Conservation (phyloP, 1,284 basidiomycete species). For the Ustilago shanxiensis region DNA sequence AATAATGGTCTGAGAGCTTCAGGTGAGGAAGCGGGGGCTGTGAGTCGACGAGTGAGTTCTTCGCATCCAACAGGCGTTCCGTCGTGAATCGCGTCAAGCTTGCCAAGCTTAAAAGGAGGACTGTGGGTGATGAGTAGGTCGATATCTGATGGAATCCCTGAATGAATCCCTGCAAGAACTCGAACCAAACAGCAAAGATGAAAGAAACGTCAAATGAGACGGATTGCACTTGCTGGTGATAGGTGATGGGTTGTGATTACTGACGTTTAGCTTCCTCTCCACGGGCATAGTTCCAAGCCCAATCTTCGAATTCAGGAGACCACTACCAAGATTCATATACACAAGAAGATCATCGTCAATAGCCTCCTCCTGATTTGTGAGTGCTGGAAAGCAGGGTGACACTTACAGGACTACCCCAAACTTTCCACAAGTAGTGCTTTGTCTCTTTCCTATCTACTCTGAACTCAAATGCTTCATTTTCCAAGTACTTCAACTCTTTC, state of each 20-base stretch:
- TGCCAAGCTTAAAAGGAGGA: slow-evolving; percentile 29
- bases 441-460: slow-evolving; percentile 20
- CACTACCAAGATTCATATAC: slow-evolving; percentile 14
- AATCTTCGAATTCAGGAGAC: slow-evolving; percentile 46
- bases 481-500: slow-evolving; percentile 23
- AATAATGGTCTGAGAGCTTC: slow-evolving; percentile 34
- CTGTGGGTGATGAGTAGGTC: slow-evolving; percentile 55
- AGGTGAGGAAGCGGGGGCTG: not conserved
- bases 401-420: slow-evolving; percentile 47
- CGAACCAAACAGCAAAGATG: not conserved
- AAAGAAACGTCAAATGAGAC: too few relatives aligned
- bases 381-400: not conserved
- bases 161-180: slow-evolving; percentile 10
- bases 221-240: too few relatives aligned
- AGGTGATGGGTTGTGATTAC: too few relatives aligned
- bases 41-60: slow-evolving; percentile 35
- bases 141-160: slow-evolving; percentile 21
- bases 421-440: slow-evolving; percentile 30
- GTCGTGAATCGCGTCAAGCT: slow-evolving; percentile 35
- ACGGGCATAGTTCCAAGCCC: slow-evolving; percentile 56
- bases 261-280: slow-evolving; percentile 14
- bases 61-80: slow-evolving; percentile 51
- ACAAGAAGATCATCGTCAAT: not conserved
- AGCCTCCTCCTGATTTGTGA: not conserved
- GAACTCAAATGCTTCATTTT: slow-evolving; percentile 30